A percentile compares a stretch with the other conserved stretches of the same genome.
Evolutionary conservation across 768 basidiomycete genomes (phyloP).

Genomic region (Lactifluus pinguis): DNA sequence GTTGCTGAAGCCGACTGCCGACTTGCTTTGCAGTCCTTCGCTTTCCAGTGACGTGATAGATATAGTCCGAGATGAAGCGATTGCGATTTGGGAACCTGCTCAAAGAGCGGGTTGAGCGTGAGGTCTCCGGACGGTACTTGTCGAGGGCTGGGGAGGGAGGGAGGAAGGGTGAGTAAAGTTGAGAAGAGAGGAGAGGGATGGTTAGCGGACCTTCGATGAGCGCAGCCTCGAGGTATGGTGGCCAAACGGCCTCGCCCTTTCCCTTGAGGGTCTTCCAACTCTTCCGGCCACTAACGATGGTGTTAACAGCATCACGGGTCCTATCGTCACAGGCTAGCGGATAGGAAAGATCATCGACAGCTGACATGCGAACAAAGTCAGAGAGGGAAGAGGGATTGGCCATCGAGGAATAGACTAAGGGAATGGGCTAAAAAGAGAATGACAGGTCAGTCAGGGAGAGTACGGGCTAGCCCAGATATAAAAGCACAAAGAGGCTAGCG

Average conservation of each 20-base stretch:
- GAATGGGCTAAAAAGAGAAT: slow-evolving; percentile 5
- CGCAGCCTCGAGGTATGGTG: slow-evolving; percentile 67
- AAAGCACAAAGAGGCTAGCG: slow-evolving; percentile 4
- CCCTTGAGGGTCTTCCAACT: slow-evolving; percentile 69
- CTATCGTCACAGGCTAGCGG: slow-evolving; percentile 18
- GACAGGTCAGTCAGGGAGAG: not conserved
- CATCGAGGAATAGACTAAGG: slow-evolving; percentile 8
- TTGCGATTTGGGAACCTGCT: slow-evolving; percentile 75
- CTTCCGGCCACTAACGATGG: slow-evolving; percentile 59
- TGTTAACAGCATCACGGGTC: slow-evolving; percentile 48
- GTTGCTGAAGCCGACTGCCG: slow-evolving; percentile 70
- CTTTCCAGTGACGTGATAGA: slow-evolving; percentile 59
- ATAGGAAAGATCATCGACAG: slow-evolving; percentile 18
- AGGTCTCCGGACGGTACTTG: slow-evolving; percentile 63
- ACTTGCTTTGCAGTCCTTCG: slow-evolving; percentile 70
- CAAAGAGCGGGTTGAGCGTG: slow-evolving; percentile 60
- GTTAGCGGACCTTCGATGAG: slow-evolving; percentile 54
- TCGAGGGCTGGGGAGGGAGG: slow-evolving; percentile 47
- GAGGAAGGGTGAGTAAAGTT: slow-evolving; percentile 3
- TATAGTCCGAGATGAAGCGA: slow-evolving; percentile 73
- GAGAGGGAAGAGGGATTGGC: slow-evolving; percentile 18
- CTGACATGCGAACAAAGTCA: slow-evolving; percentile 20
- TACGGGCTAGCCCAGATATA: slow-evolving; percentile 3
- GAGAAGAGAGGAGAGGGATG: not conserved
- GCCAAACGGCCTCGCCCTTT: slow-evolving; percentile 67